Conservation (phyloP, 345 rosid species). For the Hirschfeldia incana region DNA sequence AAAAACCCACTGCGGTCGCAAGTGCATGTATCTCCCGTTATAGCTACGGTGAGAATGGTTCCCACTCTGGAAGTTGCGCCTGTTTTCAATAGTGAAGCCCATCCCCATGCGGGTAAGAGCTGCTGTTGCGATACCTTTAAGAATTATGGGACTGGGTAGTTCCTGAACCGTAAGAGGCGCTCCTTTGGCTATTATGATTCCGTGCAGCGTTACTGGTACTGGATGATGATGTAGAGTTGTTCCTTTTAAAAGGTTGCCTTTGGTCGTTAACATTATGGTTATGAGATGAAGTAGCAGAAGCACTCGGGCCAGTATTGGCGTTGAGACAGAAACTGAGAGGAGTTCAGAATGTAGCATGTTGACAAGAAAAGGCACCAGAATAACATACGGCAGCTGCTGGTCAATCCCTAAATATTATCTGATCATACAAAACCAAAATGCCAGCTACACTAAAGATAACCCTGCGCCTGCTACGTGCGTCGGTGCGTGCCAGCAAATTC, state of each 20-base stretch:
- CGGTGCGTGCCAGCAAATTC: not conserved
- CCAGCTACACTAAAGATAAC: not conserved
- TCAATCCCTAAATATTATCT: not conserved
- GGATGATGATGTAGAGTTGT: constrained; percentile 5
- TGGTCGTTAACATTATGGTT: constrained; percentile 4
- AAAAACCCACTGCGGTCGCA: constrained; percentile 20
- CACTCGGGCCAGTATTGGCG: not conserved
- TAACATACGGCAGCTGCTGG: not conserved
- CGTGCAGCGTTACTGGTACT: not conserved
- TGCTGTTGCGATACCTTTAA: constrained; percentile 51
- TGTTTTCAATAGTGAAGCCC: constrained; percentile 20
- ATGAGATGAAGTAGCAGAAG: constrained; percentile 11
- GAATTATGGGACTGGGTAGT: constrained; percentile 55
- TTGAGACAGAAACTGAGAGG: not conserved
- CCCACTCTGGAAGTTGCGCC: constrained; percentile 9
- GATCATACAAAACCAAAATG: not conserved
- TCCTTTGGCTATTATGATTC: constrained; percentile 48
- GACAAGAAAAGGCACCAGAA: not conserved
- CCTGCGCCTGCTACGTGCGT: not conserved
- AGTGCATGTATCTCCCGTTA: constrained; percentile 12
- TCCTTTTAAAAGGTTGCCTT: constrained; percentile 19
- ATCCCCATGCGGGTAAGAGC: constrained; percentile 21
- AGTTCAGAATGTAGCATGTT: constrained; percentile 24
- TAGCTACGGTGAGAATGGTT: constrained; percentile 24
- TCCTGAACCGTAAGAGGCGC: constrained; percentile 37